These are phyloP conservation scores for Phytophthora agathidicida DNA, from an alignment of 352 stramenopile species.

Conservation along the genomic window DNA sequence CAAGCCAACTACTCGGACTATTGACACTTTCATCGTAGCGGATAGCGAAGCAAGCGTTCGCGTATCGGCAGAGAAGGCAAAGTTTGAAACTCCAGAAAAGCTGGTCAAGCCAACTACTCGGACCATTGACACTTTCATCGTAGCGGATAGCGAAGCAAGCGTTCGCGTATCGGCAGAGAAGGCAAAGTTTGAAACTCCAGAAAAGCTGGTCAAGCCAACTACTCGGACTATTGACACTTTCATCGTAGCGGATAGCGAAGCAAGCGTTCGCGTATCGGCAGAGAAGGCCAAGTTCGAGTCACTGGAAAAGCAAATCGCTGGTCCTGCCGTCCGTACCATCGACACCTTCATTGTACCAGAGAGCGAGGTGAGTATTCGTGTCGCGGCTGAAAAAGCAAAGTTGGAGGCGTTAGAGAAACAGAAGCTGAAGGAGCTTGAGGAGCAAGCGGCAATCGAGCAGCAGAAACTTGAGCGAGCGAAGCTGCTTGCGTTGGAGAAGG, in stretches of 20 bases:
- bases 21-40: constrained; percentile 30
- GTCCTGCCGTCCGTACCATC: constrained; percentile 25
- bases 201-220: constrained; percentile 35
- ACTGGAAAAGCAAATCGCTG: not conserved
- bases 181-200: constrained; percentile 7
- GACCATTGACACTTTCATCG: constrained; percentile 21
- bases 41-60: constrained; percentile 23
- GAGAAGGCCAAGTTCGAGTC: constrained; percentile 24
- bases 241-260: constrained; percentile 16
- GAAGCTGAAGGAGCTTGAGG: constrained; percentile 42
- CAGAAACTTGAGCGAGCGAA: constrained; percentile 27
- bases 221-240: constrained; percentile 24
- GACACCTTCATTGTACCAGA: constrained; percentile 46
- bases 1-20: constrained; percentile 7
- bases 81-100: constrained; percentile 16
- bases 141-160: constrained; percentile 9
- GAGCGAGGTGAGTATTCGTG: constrained; percentile 40
- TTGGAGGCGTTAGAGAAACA: constrained; percentile 49
- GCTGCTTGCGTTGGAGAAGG: constrained; percentile 20
- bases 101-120: constrained; percentile 1
- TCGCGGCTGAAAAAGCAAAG: constrained; percentile 49
- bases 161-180: constrained; percentile 19
- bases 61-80: constrained; percentile 32
- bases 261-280: constrained; percentile 18
- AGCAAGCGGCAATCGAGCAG: constrained; percentile 24